Evolutionary conservation across 129 eudicot genomes (phyloP).

Genomic region (Saussurea involucrata): DNA sequence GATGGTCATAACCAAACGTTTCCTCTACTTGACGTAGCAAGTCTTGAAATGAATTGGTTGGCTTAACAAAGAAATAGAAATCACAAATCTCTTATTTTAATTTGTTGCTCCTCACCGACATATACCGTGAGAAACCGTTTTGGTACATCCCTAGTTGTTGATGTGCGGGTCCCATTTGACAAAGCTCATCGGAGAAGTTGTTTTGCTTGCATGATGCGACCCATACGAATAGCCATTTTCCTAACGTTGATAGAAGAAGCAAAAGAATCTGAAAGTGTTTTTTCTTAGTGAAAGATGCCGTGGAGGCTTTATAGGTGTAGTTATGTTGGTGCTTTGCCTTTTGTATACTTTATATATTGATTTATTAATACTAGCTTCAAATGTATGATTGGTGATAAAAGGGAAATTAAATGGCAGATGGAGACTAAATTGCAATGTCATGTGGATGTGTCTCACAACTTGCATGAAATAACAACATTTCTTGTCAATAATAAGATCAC

Average conservation of each 20-base stretch:
- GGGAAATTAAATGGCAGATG: too few species aligned
- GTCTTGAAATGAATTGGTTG: slow-evolving; percentile 7
- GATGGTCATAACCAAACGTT: slow-evolving; percentile 18
- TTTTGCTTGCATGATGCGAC: background rate
- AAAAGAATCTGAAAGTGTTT: background rate
- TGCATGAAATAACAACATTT: too few species aligned
- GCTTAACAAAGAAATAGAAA: background rate
- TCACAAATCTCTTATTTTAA: background rate
- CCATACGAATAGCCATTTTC: background rate
- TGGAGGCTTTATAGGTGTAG: too few species aligned
- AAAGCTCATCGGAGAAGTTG: background rate
- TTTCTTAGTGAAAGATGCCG: background rate
- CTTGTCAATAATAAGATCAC: too few species aligned
- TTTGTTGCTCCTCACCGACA: background rate
- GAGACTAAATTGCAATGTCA: too few species aligned
- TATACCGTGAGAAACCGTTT: background rate
- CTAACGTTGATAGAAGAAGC: background rate
- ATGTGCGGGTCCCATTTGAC: background rate
- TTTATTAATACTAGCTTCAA: too few species aligned
- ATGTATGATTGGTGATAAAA: too few species aligned
- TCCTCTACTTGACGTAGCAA: slow-evolving; percentile 13
- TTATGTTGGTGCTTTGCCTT: too few species aligned
- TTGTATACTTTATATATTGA: too few species aligned
- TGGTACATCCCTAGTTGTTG: background rate
- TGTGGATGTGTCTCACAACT: too few species aligned